Evolutionary conservation across 2,329 filamentous ascomycete genomes (phyloP).

Genomic region (Juglanconis sp.): DNA sequence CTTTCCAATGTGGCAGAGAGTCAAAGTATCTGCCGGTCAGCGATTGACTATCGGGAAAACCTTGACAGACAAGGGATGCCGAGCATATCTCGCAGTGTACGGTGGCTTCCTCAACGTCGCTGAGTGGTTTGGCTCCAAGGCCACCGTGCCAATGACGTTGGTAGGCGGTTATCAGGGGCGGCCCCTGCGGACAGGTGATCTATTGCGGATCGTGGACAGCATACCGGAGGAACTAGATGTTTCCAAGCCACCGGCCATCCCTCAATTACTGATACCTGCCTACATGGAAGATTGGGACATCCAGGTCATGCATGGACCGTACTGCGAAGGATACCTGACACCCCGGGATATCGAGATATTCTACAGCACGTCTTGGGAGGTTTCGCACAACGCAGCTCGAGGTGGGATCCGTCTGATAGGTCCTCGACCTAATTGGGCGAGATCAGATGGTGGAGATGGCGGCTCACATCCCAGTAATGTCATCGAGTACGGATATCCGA

Average conservation of each 20-base stretch:
- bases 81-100: conserved; percentile 56
- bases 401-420: conserved; percentile 59
- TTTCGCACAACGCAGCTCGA: conserved; percentile 59
- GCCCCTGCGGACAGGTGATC: conserved; percentile 49
- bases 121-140: conserved; percentile 56
- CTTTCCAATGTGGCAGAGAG: conserved; percentile 53
- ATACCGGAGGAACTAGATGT: conserved; percentile 18
- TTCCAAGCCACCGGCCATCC: conserved; percentile 36
- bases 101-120: conserved; percentile 37
- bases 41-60: conserved; percentile 53
- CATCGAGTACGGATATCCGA: conserved; percentile 57
- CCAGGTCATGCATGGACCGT: conserved; percentile 52
- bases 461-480: conserved; percentile 60
- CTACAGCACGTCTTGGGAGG: conserved; percentile 55
- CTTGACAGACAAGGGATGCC: conserved; percentile 44
- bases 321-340: conserved; percentile 51
- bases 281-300: conserved; percentile 52
- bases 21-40: conserved; percentile 43
- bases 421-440: conserved; percentile 55
- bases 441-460: conserved; percentile 58
- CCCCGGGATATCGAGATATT: conserved; percentile 53
- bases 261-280: conserved; percentile 42
- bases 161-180: conserved; percentile 59
- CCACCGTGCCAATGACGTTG: conserved; percentile 51
- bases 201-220: conserved; percentile 40